These are phyloP conservation scores for Aureobasidium mangrovei DNA, from an alignment of 2,329 filamentous ascomycete genomes.

Conservation along the genomic window DNA sequence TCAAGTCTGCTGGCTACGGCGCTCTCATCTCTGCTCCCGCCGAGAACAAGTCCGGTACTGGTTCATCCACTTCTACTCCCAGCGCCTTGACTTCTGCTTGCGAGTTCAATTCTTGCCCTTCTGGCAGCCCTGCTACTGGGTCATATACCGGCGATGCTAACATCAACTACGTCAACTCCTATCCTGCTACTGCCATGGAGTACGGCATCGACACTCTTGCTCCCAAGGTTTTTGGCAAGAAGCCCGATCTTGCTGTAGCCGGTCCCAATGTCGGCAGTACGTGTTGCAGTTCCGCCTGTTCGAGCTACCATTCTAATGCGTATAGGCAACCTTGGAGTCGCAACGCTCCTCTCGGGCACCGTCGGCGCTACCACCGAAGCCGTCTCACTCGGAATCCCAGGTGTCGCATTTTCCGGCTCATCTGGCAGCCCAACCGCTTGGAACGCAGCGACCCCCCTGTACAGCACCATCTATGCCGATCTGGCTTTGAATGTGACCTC, in stretches of 20 bases:
- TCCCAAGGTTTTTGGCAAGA: slow-evolving; percentile 44
- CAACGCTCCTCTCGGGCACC: slow-evolving; percentile 55
- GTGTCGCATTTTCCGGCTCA: slow-evolving; percentile 58
- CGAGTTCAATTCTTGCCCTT: slow-evolving; percentile 53
- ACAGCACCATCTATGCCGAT: slow-evolving; percentile 54
- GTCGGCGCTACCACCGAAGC: slow-evolving; percentile 57
- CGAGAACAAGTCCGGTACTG: slow-evolving; percentile 54
- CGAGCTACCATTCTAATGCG: not conserved
- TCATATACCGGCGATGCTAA: slow-evolving; percentile 48
- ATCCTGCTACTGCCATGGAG: slow-evolving; percentile 55
- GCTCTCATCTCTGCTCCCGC: slow-evolving; percentile 59
- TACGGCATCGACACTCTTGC: slow-evolving; percentile 52
- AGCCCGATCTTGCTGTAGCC: slow-evolving; percentile 54
- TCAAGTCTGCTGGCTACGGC: slow-evolving; percentile 49
- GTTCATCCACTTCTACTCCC: slow-evolving; percentile 45
- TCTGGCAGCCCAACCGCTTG: slow-evolving; percentile 45
- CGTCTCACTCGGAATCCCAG: slow-evolving; percentile 48
- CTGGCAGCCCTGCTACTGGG: slow-evolving; percentile 48
- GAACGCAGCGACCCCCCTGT: slow-evolving; percentile 41
- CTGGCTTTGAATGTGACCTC: slow-evolving; percentile 52
- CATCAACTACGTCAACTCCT: slow-evolving; percentile 66
- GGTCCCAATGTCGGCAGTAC: slow-evolving; percentile 51
- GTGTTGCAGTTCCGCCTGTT: not conserved
- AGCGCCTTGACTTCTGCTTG: slow-evolving; percentile 43
- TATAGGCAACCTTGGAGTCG: slow-evolving; percentile 47